Evolutionary conservation across 768 basidiomycete species (phyloP), one percentile per base, ranked within the genome.

Genomic region (Mycena polygramma): DNA sequence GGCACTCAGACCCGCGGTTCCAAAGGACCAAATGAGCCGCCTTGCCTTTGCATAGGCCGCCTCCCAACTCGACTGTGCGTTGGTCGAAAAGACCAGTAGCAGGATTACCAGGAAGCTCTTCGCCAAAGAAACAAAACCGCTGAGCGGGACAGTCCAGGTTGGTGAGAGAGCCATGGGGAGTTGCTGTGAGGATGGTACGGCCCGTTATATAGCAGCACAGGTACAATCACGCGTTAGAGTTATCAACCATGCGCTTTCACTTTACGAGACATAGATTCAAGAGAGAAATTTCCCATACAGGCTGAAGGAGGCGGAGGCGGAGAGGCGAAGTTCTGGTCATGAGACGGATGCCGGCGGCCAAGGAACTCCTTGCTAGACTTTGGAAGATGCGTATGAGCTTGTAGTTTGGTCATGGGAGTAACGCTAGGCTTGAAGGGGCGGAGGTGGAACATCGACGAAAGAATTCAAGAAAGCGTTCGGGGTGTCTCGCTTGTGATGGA

Each of bases 11-110:
- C 11, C 14, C 61, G 22, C 39, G 22, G 11, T 36, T 24, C 14
- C 45, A 59, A 3, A 17, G 2, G 0, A n/a, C 1, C 4, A 9
- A 36, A 20, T 24, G 2, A 30, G 43, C 54, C 10, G 37, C 13
- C 57, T 41, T 54, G 78, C 82, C 78, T 83, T 83, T 5, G 74
- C 73, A 55, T 81, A 79, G 26, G 82, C 82, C 6, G 79, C 75
- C 7, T 72, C 67, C 82, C 82, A 83, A 24, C 24, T 68, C 15
- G 36, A 13, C 13, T 69, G 68, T 13, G 46, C 68, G 22, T 36
- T 69, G 61, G 61, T 51, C n/a, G 68, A 58, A 45, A 24, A 17
- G 19, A 20, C 22, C 3, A 57, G 20, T 0, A 65, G 35, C 39
- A 61, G 43, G 7, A 54, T 14, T 9, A 53, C 13, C 4, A 20